A percentile compares a stretch with the other conserved stretches of the same genome.
These are phyloP conservation scores for Elsinoe fawcettii DNA, from an alignment of 2,329 filamentous ascomycete species.

Conservation along the genomic window DNA sequence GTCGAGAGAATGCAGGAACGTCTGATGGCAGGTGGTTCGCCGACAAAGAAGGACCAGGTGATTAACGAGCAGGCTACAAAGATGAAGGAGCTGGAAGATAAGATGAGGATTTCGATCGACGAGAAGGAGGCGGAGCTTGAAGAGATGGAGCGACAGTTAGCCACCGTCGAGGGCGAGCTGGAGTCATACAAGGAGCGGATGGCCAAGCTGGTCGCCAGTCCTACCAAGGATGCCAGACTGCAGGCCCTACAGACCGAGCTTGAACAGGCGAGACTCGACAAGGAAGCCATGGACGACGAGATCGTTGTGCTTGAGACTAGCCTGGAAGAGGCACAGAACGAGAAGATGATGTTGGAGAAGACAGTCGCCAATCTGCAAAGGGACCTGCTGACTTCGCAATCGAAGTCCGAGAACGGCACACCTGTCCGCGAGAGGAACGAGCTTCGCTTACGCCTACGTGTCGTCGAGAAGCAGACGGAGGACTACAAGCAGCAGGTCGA, in stretches of 20 bases:
- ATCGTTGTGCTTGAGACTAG: conserved; percentile 41
- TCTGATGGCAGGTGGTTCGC: conserved; percentile 29
- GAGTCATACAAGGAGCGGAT: conserved; percentile 26
- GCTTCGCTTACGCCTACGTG: conserved; percentile 26
- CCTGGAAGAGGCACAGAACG: conserved; percentile 35
- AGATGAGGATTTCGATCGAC: conserved; percentile 27
- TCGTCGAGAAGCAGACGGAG: conserved; percentile 27
- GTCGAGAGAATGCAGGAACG: conserved; percentile 28
- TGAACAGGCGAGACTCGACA: conserved; percentile 28
- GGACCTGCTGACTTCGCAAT: conserved; percentile 27
- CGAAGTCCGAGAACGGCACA: conserved; percentile 33
- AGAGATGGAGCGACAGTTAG: conserved; percentile 30
- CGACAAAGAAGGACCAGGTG: conserved; percentile 31
- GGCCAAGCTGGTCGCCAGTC: conserved; percentile 18
- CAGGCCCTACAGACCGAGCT: conserved; percentile 34
- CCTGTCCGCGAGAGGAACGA: conserved; percentile 31
- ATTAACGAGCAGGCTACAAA: conserved; percentile 31
- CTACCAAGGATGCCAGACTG: conserved; percentile 17
- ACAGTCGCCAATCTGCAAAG: conserved; percentile 40
- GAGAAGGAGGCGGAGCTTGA: conserved; percentile 32
- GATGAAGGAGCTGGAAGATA: conserved; percentile 27
- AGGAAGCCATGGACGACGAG: conserved; percentile 50
- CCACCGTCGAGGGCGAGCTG: conserved; percentile 26
- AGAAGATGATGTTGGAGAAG: conserved; percentile 53
- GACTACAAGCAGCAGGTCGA: conserved; percentile 29